phyloP scores from a whole-genome alignment of 106 monocot genomes.

The Platanthera guangdongensis region DNA sequence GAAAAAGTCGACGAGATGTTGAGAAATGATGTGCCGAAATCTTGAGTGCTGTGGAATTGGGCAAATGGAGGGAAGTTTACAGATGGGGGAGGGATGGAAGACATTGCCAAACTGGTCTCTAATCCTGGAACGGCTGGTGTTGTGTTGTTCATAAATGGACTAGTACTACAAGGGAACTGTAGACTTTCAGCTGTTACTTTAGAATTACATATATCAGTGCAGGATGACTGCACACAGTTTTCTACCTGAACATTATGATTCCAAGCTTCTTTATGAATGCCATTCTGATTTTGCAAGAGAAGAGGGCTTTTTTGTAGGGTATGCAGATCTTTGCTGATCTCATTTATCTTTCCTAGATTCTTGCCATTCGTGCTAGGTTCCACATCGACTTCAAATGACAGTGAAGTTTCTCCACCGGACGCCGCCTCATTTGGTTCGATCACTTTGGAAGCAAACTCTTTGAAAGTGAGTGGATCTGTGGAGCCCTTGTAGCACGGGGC shows the following conservation, averaged over 20 bases:
- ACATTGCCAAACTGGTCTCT: slow-evolving; percentile 13
- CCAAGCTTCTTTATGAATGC: not conserved
- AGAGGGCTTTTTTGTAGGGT: not conserved
- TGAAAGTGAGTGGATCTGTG: slow-evolving; percentile 14
- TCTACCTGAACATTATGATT: not conserved
- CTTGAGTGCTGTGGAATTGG: slow-evolving; percentile 23
- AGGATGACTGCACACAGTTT: not conserved
- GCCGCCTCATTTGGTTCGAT: slow-evolving; percentile 20
- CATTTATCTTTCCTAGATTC: slow-evolving; percentile 11
- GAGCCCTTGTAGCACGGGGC: slow-evolving; percentile 29
- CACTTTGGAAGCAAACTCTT: slow-evolving; percentile 16
- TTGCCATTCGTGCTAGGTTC: slow-evolving; percentile 6
- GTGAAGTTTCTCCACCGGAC: slow-evolving; percentile 3
- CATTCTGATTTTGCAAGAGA: not conserved
- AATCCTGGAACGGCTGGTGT: slow-evolving; percentile 14
- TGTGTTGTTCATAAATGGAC: slow-evolving; percentile 12
- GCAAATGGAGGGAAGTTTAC: slow-evolving; percentile 11
- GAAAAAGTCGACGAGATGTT: slow-evolving; percentile 65
- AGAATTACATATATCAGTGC: slow-evolving; percentile 2
- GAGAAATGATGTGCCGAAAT: slow-evolving; percentile 35
- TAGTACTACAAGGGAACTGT: slow-evolving; percentile 12
- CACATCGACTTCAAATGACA: slow-evolving; percentile 13
- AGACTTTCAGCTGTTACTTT: slow-evolving; percentile 10
- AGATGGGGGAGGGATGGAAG: slow-evolving; percentile 23
- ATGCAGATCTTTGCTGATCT: slow-evolving; percentile 8